Evolutionary conservation across 1,284 basidiomycete species (phyloP).

Genomic region (Sphagnurus paluster): DNA sequence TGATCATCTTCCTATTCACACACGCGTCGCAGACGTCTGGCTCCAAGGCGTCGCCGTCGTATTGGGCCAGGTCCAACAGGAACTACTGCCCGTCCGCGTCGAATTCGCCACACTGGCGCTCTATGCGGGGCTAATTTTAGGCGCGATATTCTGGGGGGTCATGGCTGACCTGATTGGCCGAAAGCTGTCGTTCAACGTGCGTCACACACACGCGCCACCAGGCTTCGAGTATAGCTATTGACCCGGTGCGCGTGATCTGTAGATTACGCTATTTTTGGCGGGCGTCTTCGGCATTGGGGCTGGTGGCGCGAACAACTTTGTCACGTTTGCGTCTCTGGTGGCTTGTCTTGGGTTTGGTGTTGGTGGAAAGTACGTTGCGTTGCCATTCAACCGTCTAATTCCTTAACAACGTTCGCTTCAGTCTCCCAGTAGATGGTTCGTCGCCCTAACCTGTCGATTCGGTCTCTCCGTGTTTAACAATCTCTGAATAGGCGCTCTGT

Average conservation of each 20-base stretch:
- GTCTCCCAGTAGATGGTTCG: constrained; percentile 52
- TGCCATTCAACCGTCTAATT: background rate
- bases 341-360: constrained; percentile 57
- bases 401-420: constrained; percentile 16
- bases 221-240: background rate
- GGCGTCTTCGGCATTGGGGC: constrained; percentile 61
- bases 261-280: constrained; percentile 56
- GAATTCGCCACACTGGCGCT: constrained; percentile 59
- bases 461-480: too few species aligned
- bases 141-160: constrained; percentile 56
- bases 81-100: constrained; percentile 42
- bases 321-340: constrained; percentile 47
- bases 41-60: constrained; percentile 58
- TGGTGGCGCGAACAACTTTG: constrained; percentile 54
- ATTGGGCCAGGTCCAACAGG: constrained; percentile 45
- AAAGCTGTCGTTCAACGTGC: constrained; percentile 53
- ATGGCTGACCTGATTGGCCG: constrained; percentile 52
- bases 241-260: background rate
- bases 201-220: constrained; percentile 8
- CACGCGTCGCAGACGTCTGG: constrained; percentile 43
- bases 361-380: constrained; percentile 50
- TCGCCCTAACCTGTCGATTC: too few species aligned
- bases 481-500: constrained; percentile 49
- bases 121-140: constrained; percentile 57
- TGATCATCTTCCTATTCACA: background rate